phyloP scores from a whole-genome alignment of 2,329 filamentous ascomycete species.

The Diaporthe sp. region DNA sequence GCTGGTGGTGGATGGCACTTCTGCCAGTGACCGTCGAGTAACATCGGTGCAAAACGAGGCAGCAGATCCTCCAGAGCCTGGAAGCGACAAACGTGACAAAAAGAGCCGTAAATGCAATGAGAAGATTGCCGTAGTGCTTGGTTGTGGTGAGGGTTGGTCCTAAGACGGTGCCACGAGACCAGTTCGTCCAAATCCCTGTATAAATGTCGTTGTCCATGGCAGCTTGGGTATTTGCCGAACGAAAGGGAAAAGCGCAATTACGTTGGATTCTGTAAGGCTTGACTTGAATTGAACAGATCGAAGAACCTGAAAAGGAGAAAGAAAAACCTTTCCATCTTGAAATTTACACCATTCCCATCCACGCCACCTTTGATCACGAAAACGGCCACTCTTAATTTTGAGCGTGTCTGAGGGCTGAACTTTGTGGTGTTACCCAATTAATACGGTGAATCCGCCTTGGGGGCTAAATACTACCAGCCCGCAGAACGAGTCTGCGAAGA shows the following conservation, averaged over 20 bases:
- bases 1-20: conserved; percentile 48
- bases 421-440: no score
- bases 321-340: neutral
- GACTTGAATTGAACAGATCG: neutral
- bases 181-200: conserved; percentile 49
- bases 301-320: neutral
- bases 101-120: conserved; percentile 53
- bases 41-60: conserved; percentile 43
- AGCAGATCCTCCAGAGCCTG: conserved; percentile 45
- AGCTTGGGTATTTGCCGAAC: no score
- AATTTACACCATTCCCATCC: neutral
- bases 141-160: conserved; percentile 52
- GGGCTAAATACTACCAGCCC: no score
- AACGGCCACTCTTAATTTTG: no score
- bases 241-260: neutral
- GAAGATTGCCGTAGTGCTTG: conserved; percentile 47
- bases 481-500: no score
- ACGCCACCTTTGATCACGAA: no score
- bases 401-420: no score
- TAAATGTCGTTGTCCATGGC: neutral
- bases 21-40: conserved; percentile 42
- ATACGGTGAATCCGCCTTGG: no score
- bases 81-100: conserved; percentile 48
- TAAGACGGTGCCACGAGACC: conserved; percentile 48
- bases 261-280: neutral